A percentile compares a stretch with the other conserved stretches of the same genome.
Conservation (phyloP, 768 basidiomycete species). For the Russula vinacea region DNA sequence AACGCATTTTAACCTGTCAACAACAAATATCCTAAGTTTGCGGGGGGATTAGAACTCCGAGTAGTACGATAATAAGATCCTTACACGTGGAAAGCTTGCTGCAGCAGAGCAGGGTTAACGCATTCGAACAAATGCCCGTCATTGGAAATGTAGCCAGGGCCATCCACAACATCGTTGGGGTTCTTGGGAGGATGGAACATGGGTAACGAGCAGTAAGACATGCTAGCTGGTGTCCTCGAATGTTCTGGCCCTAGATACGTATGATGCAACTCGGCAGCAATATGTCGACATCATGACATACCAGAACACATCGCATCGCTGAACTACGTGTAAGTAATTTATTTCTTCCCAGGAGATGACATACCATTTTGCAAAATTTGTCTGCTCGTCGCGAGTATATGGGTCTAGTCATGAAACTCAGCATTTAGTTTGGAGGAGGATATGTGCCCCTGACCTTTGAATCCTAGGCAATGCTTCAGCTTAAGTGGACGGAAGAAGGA, state of each 20-base stretch:
- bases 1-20: conserved; percentile 45
- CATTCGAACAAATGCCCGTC: conserved; percentile 58
- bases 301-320: conserved; percentile 55
- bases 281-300: conserved; percentile 23
- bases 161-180: conserved; percentile 34
- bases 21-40: conserved; percentile 46
- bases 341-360: conserved; percentile 16
- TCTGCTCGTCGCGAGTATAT: conserved; percentile 54
- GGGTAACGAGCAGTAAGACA: conserved; percentile 52
- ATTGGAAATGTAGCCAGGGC: conserved; percentile 48
- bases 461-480: conserved; percentile 39
- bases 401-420: conserved; percentile 43
- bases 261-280: neutral
- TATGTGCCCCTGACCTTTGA: conserved; percentile 43
- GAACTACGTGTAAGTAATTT: conserved; percentile 13
- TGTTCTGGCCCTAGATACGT: conserved; percentile 49
- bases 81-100: conserved; percentile 60
- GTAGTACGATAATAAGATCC: conserved; percentile 27
- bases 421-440: neutral
- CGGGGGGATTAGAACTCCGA: neutral
- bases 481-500: conserved; percentile 12
- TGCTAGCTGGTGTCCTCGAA: conserved; percentile 31
- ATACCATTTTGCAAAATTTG: conserved; percentile 53
- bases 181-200: conserved; percentile 47
- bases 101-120: conserved; percentile 50